Evolutionary conservation across 192 early-diverging fungal genomes (phyloP).

Genomic region (Coemansia sp.): DNA sequence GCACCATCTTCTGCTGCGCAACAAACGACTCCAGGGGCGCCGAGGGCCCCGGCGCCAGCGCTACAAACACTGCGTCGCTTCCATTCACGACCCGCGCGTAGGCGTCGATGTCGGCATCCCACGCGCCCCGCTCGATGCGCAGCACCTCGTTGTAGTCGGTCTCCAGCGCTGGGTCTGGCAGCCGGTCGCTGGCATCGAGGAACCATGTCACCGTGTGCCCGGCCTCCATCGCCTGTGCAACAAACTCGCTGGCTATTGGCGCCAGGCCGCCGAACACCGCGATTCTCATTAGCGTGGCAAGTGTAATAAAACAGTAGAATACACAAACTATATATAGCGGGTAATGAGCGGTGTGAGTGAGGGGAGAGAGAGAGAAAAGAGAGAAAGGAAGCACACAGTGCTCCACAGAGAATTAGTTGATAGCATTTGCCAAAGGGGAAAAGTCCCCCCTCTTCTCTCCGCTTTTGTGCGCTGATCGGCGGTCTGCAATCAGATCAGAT

Average conservation of each 20-base stretch:
- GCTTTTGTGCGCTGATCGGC: too few species aligned
- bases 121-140: slow-evolving; percentile 21
- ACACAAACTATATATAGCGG: not conserved
- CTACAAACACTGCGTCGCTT: slow-evolving; percentile 32
- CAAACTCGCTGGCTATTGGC: slow-evolving; percentile 26
- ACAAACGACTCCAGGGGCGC: slow-evolving; percentile 12
- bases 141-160: slow-evolving; percentile 22
- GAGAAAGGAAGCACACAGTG: too few species aligned
- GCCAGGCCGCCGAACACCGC: slow-evolving; percentile 44
- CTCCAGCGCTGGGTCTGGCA: slow-evolving; percentile 22
- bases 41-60: slow-evolving; percentile 21
- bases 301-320: not conserved
- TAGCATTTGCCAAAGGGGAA: too few species aligned
- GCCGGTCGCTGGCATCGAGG: slow-evolving; percentile 17
- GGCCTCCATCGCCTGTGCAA: slow-evolving; percentile 23
- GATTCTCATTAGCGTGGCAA: slow-evolving; percentile 19
- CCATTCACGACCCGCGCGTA: slow-evolving; percentile 23
- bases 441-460: too few species aligned
- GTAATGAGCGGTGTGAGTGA: too few species aligned
- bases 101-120: slow-evolving; percentile 13
- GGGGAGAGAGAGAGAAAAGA: too few species aligned
- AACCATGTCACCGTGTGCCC: slow-evolving; percentile 36
- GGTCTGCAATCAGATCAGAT: not conserved
- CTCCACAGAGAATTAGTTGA: too few species aligned
- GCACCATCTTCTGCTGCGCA: slow-evolving; percentile 22